Conservation (phyloP, 2,329 filamentous ascomycete species). For the Aspergillus sclerotialis region DNA sequence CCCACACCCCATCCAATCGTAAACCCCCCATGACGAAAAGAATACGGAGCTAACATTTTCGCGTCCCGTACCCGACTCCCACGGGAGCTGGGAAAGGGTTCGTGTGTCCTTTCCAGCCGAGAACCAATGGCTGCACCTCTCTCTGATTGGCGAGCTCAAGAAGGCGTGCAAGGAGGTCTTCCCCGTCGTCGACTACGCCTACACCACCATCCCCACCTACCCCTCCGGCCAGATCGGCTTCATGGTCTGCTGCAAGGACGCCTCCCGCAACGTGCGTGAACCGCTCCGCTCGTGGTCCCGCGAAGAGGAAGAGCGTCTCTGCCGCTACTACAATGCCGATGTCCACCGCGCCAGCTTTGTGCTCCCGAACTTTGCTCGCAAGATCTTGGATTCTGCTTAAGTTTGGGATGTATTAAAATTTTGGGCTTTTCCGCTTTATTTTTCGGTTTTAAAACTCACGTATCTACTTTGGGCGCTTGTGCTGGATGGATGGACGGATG, state of each 20-base stretch:
- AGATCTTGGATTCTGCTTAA: constrained; percentile 46
- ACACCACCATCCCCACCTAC: constrained; percentile 98
- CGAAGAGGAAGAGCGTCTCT: constrained; percentile 88
- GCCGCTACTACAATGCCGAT: constrained; percentile 95
- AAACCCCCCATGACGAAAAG: too few relatives aligned
- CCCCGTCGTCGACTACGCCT: constrained; percentile 95
- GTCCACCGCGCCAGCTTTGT: constrained; percentile 94
- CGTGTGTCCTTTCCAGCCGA: constrained; percentile 58
- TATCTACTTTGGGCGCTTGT: too few relatives aligned
- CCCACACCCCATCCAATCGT: too few relatives aligned
- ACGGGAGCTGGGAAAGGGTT: constrained; percentile 22
- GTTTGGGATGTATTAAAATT: too few relatives aligned
- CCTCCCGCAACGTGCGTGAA: constrained; percentile 71
- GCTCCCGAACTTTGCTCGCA: constrained; percentile 85
- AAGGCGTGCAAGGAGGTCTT: constrained; percentile 96
- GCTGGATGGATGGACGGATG: too few relatives aligned
- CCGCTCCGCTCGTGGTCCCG: constrained; percentile 72
- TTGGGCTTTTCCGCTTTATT: too few relatives aligned
- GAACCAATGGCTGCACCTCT: constrained; percentile 98
- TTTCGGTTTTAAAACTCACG: too few relatives aligned
- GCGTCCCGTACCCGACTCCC: constrained; percentile 24
- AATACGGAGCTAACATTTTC: too few relatives aligned
- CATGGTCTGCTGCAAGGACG: constrained; percentile 99
- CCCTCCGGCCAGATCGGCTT: constrained; percentile 98
- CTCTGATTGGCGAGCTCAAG: constrained; percentile 90